Evolutionary conservation across 257 asterid species (phyloP), one percentile per base, ranked within the genome.

Genomic region (Primulina tabacum): DNA sequence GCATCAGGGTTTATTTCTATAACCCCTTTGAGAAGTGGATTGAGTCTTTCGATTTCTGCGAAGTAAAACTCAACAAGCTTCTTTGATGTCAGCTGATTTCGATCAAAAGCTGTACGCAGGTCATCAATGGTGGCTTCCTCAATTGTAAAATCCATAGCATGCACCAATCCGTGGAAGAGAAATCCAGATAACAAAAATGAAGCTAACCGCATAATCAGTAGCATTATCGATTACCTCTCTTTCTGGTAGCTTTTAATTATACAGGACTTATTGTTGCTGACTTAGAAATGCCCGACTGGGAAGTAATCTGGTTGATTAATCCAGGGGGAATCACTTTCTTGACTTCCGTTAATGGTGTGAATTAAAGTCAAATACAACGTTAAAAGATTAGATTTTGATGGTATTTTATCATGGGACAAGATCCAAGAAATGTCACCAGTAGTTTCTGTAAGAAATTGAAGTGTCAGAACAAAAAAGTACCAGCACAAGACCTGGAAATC

Each of bases 1-100:
- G 90, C 90, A 6, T 85, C 92, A 3, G 95, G 96, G 75, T 85
- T 85, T 6, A 87, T 81, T 60, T 89, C 96, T 2, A 87, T 81
- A 1, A 87, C 82, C 0, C 82, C 86, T 9, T 82, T 83, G 17
- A 89, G 95, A 57, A 79, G 17, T 7, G 89, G 92, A 76, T 84
- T 85, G 9, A 89, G 83, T 52, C 68, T 74, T 63, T 78, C 71
- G 82, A 84, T 84, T 59, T 73, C 79, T 29, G 71, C 63, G 53
- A 86, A 40, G 83, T 85, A 85, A 77, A 77, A 82, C 28, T 82
- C 83, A 12, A 80, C 83, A 3, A 85, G 86, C 71, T 72, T 73
- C 7, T 76, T 75, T 11, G 87, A 77, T 6, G 84, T 82, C 60
- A 84, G 82, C 8, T 77, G 63, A 72, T 73, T 73, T 38, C 50